Evolutionary conservation across 371 early-diverging fungal species (phyloP), one percentile per base, ranked within the genome.

Genomic region (Apophysomyces trapeziformis): DNA sequence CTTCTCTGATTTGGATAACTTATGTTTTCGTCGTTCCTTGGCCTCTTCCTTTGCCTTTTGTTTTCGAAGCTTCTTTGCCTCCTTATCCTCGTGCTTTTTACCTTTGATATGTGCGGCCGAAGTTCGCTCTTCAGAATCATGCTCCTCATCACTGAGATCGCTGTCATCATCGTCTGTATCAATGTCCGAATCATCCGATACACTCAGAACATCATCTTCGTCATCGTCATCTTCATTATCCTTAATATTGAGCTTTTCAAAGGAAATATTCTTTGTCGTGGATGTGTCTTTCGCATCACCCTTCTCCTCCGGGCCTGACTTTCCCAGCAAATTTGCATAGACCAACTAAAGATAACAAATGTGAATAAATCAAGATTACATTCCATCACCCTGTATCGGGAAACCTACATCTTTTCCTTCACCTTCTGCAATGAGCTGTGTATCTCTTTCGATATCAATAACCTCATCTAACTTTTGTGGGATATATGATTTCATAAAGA

Each of bases 1-100:
- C 84, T 98, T 98, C 68, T 94, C 96, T 4, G 95, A 87, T 79
- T 98, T 98, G 32, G 95, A 95, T 14, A 96, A 87, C 83, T 98
- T 98, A 68, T 85, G 89, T 74, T 95, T 94, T 73, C 99, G 86
- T 70, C 91, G 90, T 71, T 96, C 96, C 45, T 95, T 87, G 56
- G 92, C 93, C 60, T 89, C 95, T 63, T 96, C 96, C 77, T 96
- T 98, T 38, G 88, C 87, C 26, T 86, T 87, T 60, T 88, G 83
- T 70, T 98, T 96, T 64, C 94, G 89, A 66, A 89, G 87, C 68
- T 90, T 95, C 76, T 96, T 96, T 6, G 87, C 87, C 7, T 96
- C 93, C 76, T 92, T 92, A 68, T 92, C 95, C 68, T 95, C 94
- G 68, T 90, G 85, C 73, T 92, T 86, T 66, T 90, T 93, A 54